phyloP scores from a whole-genome alignment of 192 early-diverging fungal species.

The Linnemannia schmuckeri region DNA sequence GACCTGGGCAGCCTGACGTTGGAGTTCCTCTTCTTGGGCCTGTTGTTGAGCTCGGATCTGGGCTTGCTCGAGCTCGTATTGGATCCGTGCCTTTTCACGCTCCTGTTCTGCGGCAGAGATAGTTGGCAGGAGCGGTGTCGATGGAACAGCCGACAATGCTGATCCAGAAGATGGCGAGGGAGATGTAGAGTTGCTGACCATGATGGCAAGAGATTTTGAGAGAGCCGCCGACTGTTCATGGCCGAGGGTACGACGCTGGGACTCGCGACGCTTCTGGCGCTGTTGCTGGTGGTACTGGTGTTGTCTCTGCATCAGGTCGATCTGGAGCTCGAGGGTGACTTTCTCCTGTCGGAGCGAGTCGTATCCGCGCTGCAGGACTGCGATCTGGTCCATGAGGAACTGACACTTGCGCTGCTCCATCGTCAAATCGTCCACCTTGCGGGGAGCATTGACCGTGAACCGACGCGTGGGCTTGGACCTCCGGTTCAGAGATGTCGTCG shows the following conservation, averaged over 20 bases:
- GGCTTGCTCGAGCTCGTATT: conserved; percentile 44
- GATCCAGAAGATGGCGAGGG: neutral
- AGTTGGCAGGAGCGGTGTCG: conserved; percentile 25
- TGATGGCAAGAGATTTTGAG: conserved; percentile 34
- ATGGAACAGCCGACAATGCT: neutral
- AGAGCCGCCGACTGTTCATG: conserved; percentile 31
- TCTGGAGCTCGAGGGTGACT: conserved; percentile 44
- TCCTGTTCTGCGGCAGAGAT: conserved; percentile 38
- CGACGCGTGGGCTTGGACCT: conserved; percentile 35
- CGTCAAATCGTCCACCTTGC: conserved; percentile 32
- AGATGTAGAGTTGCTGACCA: neutral
- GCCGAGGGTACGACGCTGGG: conserved; percentile 37
- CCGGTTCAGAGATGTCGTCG: conserved; percentile 16
- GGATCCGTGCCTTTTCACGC: conserved; percentile 39
- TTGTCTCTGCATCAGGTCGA: conserved; percentile 51
- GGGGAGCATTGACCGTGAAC: conserved; percentile 42
- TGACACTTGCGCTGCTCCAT: conserved; percentile 53
- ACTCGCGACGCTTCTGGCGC: conserved; percentile 49
- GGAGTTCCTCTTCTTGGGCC: conserved; percentile 25
- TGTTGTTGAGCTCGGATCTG: conserved; percentile 29
- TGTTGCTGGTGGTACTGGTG: conserved; percentile 57
- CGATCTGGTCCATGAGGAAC: conserved; percentile 51
- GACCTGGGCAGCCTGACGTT: conserved; percentile 14
- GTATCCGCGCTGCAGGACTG: conserved; percentile 47
- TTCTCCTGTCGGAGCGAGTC: conserved; percentile 49